Evolutionary conservation across 192 early-diverging fungal species (phyloP).

Genomic region (Blastocladiella britannica): DNA sequence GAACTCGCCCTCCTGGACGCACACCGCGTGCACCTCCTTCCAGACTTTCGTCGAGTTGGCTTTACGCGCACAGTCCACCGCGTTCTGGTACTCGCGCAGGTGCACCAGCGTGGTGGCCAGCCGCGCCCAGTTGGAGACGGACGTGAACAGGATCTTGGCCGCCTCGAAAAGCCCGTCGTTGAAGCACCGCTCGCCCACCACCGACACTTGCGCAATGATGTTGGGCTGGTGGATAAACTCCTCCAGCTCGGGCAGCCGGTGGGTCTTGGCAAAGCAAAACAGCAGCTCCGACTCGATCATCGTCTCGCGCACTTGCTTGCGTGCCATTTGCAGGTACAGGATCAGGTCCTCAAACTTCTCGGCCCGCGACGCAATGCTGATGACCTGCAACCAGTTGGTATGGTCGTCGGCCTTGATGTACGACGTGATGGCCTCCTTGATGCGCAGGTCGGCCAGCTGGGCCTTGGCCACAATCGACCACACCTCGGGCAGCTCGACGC

Average conservation of each 20-base stretch:
- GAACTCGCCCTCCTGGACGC: slow-evolving; percentile 88
- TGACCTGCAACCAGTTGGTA: slow-evolving; percentile 72
- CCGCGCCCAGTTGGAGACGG: slow-evolving; percentile 92
- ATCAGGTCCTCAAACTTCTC: slow-evolving; percentile 89
- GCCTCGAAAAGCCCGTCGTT: slow-evolving; percentile 76
- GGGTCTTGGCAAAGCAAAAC: slow-evolving; percentile 90
- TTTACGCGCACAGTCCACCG: slow-evolving; percentile 96
- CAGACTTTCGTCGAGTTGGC: slow-evolving; percentile 96
- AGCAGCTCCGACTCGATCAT: slow-evolving; percentile 86
- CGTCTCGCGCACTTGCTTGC: slow-evolving; percentile 84
- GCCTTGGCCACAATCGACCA: slow-evolving; percentile 93
- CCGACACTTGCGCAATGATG: slow-evolving; percentile 80
- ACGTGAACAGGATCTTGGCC: slow-evolving; percentile 84
- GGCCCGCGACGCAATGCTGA: slow-evolving; percentile 49
- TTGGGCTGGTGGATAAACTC: slow-evolving; percentile 84
- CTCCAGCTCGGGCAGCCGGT: slow-evolving; percentile 73
- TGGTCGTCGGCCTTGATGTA: slow-evolving; percentile 92
- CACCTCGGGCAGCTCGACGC: slow-evolving; percentile 69
- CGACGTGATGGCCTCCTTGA: slow-evolving; percentile 92
- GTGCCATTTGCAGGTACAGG: slow-evolving; percentile 86
- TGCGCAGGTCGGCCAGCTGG: slow-evolving; percentile 69
- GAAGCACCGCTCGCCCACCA: slow-evolving; percentile 89
- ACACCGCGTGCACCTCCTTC: slow-evolving; percentile 97
- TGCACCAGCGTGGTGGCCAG: slow-evolving; percentile 90
- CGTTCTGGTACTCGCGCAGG: slow-evolving; percentile 81